These are phyloP conservation scores for Ogataea kodamae DNA, from an alignment of 805 yeast genomes.

Conservation along the genomic window DNA sequence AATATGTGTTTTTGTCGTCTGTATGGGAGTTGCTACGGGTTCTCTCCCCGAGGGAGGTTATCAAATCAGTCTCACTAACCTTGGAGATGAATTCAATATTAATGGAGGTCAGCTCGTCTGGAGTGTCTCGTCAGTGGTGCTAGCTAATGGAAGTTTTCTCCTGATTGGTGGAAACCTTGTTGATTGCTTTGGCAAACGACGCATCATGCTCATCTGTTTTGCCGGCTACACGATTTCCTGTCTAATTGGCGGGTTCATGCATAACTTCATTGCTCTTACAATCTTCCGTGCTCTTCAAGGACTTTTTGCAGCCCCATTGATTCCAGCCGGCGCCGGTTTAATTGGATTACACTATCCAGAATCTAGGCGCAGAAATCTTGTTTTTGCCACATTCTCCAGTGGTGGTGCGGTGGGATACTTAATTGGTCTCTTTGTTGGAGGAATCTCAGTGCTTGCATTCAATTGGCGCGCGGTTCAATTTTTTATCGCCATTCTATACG, in stretches of 20 bases:
- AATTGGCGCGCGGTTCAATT: slow-evolving; percentile 38
- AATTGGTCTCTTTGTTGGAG: slow-evolving; percentile 38
- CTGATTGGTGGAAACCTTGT: slow-evolving; percentile 38
- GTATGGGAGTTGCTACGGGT: slow-evolving; percentile 34
- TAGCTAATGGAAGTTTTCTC: slow-evolving; percentile 37
- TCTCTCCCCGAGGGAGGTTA: slow-evolving; percentile 34
- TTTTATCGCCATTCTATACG: slow-evolving; percentile 37
- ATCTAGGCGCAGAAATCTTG: slow-evolving; percentile 33
- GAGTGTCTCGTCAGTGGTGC: slow-evolving; percentile 35
- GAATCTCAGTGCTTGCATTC: slow-evolving; percentile 33
- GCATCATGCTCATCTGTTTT: slow-evolving; percentile 24
- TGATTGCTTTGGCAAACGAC: slow-evolving; percentile 37
- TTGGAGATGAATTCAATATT: slow-evolving; percentile 31
- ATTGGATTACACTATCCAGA: slow-evolving; percentile 35
- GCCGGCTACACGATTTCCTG: slow-evolving; percentile 13
- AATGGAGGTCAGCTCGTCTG: slow-evolving; percentile 38
- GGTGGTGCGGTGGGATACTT: slow-evolving; percentile 44
- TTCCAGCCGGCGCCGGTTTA: slow-evolving; percentile 42
- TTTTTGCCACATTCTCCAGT: slow-evolving; percentile 35
- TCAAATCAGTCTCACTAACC: slow-evolving; percentile 32
- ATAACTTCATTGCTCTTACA: slow-evolving; percentile 32
- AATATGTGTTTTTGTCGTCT: slow-evolving; percentile 27
- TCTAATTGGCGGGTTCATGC: slow-evolving; percentile 32
- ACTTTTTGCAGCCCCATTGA: slow-evolving; percentile 33
- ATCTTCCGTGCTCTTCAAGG: slow-evolving; percentile 40